Evolutionary conservation across 2,329 filamentous ascomycete genomes (phyloP), one percentile per base, ranked within the genome.

Genomic region (Colletotrichum sp.): DNA sequence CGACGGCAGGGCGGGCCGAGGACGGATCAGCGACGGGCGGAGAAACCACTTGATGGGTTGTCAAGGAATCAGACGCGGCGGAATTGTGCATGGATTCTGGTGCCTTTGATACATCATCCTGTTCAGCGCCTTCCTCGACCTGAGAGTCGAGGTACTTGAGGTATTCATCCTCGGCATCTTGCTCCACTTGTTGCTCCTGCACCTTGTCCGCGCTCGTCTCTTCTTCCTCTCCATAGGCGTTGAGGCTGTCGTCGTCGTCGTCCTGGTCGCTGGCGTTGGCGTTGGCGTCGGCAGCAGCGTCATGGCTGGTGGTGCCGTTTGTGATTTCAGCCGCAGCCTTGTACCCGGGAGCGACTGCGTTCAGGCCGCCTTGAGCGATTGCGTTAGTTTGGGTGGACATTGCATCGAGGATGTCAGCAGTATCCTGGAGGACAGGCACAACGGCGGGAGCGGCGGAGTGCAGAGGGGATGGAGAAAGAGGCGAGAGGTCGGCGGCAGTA

Each of bases 401-500:
- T 80, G 85, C 85, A 84, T 87, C 87, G 76, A 89, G 84, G 76
- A 84, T 86, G 78, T 90, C 89, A 79, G 88, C 89, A 71, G 88
- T 89, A 76, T 89, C 85, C 81, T 91, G 89, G 73, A 91, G 88
- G 30, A 85, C 83, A 36, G 89, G 89, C 69, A 90, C 86, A 76
- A 88, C 84, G 71, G 87, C 82, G 62, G 88, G 83, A 30, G 88
- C 87, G 72, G 87, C 85, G 64, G 85, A 85, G 78, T 90, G 85
- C 75, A 89, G 80, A 73, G 88, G 85, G 73, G 87, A 84, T 64
- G 89, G 90, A 68, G 89, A 90, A 66, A 90, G 81, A 15, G 89
- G 89, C 64, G 86, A 89, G 73, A 91, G 84, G 82, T 88, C 85
- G 85, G 89, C 89, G 84, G 89, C 89, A 79, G 88, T 86, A 80